These are phyloP conservation scores for Murraya koenigii DNA, from an alignment of 345 rosid species.

Conservation along the genomic window DNA sequence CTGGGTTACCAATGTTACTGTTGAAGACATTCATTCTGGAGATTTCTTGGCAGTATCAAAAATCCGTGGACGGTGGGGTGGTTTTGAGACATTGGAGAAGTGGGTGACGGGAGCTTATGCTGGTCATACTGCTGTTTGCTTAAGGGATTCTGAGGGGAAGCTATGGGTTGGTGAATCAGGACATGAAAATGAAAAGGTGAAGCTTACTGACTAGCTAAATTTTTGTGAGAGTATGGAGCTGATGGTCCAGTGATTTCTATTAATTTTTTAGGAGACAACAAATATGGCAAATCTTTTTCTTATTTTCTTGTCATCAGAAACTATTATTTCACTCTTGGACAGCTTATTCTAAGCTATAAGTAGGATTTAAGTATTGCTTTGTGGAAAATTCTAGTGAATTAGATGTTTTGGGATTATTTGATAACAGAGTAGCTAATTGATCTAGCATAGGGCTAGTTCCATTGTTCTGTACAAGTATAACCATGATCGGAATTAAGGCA, in stretches of 20 bases:
- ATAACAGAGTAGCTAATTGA: not conserved
- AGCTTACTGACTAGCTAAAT: not conserved
- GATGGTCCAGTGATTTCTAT: not conserved
- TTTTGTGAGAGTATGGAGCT: not conserved
- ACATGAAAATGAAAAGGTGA: conserved; percentile 89
- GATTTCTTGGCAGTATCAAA: conserved; percentile 90
- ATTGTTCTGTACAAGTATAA: not conserved
- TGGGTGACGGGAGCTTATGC: conserved; percentile 99
- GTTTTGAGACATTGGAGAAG: conserved; percentile 96
- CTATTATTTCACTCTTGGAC: not conserved
- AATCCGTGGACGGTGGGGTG: conserved; percentile 93
- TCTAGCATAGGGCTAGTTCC: not conserved
- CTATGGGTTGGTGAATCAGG: conserved; percentile 98
- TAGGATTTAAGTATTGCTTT: not conserved
- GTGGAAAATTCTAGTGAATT: not conserved
- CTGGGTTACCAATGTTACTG: conserved; percentile 66
- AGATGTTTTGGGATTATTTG: not conserved
- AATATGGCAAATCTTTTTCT: not conserved
- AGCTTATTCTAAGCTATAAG: not conserved
- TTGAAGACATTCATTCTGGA: conserved; percentile 79
- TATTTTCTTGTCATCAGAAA: not conserved
- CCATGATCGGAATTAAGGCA: not conserved
- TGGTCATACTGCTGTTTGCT: conserved; percentile 88
- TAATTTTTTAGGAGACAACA: not conserved
- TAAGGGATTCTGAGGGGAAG: conserved; percentile 89